A percentile compares a stretch with the other conserved stretches of the same genome.
phyloP scores from a whole-genome alignment of 148 eudicot species.

The Rhododendron mucronatum region DNA sequence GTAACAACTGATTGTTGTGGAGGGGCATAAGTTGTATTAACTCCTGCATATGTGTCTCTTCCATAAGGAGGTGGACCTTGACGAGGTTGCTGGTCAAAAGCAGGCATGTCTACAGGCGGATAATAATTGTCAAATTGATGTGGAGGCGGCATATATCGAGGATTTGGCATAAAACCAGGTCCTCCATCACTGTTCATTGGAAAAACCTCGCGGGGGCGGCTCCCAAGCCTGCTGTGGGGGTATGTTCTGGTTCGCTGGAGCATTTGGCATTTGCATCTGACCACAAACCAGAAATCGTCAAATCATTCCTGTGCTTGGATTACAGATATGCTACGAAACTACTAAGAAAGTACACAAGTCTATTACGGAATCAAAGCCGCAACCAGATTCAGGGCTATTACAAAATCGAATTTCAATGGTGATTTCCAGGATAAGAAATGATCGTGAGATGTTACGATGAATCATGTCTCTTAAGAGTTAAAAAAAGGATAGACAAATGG shows the following conservation, averaged over 20 bases:
- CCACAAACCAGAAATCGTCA: background rate
- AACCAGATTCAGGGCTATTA: background rate
- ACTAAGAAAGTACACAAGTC: background rate
- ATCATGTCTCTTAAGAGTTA: background rate
- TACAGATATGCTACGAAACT: background rate
- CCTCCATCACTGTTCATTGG: constrained; percentile 25
- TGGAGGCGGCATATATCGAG: constrained; percentile 24
- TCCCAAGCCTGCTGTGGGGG: constrained; percentile 44
- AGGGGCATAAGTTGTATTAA: constrained; percentile 25
- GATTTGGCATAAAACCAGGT: constrained; percentile 21
- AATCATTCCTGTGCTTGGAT: background rate
- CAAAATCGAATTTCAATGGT: background rate
- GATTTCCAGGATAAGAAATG: background rate
- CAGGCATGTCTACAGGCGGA: constrained; percentile 35
- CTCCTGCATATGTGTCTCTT: constrained; percentile 30
- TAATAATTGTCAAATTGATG: constrained; percentile 38
- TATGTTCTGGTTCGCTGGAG: constrained; percentile 31
- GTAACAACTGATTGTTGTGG: constrained; percentile 41
- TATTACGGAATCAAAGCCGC: background rate
- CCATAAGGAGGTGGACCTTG: constrained; percentile 35
- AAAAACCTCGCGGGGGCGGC: constrained; percentile 45
- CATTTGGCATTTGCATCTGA: constrained; percentile 46
- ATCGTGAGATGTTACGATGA: background rate
- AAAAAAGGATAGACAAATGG: background rate
- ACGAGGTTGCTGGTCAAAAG: constrained; percentile 36